Percentiles rank a stretch among this genome's conserved stretches.
phyloP scores from a whole-genome alignment of 306 rosid genomes.

The Herpetospermum pedunculosum region DNA sequence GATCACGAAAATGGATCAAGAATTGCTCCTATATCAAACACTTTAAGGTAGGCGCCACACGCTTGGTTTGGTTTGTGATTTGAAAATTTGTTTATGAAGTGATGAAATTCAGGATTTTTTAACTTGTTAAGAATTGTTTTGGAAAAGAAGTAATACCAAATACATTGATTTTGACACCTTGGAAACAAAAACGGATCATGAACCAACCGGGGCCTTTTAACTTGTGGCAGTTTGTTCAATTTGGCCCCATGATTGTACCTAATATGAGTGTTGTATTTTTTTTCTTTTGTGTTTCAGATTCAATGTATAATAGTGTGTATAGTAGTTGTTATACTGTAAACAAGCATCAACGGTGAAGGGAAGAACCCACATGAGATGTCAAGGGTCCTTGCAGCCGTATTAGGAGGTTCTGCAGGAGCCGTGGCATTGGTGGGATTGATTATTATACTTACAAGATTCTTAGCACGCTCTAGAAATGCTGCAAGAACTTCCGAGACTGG shows the following conservation, averaged over 20 bases:
- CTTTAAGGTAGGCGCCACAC: neutral
- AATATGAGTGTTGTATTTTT: conserved; percentile 24
- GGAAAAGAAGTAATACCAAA: neutral
- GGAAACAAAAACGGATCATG: neutral
- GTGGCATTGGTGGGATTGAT: conserved; percentile 75
- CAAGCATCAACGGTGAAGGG: conserved; percentile 45
- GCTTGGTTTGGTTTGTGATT: neutral
- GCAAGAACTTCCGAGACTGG: conserved; percentile 85
- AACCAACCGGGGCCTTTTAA: neutral
- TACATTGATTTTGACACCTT: neutral
- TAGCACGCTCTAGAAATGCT: conserved; percentile 34
- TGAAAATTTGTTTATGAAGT: neutral
- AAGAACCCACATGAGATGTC: conserved; percentile 62
- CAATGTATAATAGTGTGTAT: conserved; percentile 27
- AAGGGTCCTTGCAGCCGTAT: conserved; percentile 71
- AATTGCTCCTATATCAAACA: neutral
- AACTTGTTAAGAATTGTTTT: neutral
- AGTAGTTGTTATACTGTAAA: conserved; percentile 16
- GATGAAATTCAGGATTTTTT: neutral
- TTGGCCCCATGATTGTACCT: neutral
- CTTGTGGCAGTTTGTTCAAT: neutral
- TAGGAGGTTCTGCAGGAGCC: conserved; percentile 97
- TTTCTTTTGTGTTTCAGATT: conserved; percentile 33
- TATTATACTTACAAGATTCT: conserved; percentile 49
- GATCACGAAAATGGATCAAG: neutral